phyloP scores from a whole-genome alignment of 768 basidiomycete genomes.

The Sporobolomyces phaffii region DNA sequence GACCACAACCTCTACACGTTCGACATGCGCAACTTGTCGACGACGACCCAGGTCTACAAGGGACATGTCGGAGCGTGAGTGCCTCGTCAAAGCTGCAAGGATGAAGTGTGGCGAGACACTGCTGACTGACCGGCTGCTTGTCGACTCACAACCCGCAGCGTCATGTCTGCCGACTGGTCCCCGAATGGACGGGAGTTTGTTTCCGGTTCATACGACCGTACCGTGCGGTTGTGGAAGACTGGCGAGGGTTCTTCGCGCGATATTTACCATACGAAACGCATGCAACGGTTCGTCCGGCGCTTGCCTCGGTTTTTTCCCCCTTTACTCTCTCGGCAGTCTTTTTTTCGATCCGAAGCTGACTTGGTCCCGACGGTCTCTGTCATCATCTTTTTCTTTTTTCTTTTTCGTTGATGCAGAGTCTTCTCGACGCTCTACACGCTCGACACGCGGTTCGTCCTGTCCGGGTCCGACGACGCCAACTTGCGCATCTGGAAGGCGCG shows the following conservation, averaged over 20 bases:
- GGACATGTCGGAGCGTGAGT: constrained; percentile 64
- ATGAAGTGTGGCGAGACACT: no score
- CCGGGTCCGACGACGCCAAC: constrained; percentile 44
- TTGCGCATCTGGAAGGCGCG: constrained; percentile 53
- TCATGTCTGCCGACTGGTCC: constrained; percentile 95
- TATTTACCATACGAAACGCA: constrained; percentile 96
- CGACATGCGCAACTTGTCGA: constrained; percentile 75
- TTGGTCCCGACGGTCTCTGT: no score
- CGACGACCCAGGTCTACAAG: constrained; percentile 89
- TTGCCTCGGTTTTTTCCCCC: background rate
- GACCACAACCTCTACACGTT: constrained; percentile 98
- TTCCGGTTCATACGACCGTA: constrained; percentile 93
- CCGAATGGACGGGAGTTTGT: constrained; percentile 95
- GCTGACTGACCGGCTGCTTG: no score
- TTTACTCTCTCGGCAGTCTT: background rate
- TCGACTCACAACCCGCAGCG: no score
- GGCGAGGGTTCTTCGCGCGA: constrained; percentile 74
- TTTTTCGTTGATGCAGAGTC: no score
- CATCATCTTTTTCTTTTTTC: no score
- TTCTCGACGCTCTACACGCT: constrained; percentile 80
- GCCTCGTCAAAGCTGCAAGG: no score
- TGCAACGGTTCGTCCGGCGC: constrained; percentile 68
- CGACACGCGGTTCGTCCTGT: constrained; percentile 60
- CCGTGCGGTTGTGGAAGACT: constrained; percentile 85
- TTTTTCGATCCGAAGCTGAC: no score